These are phyloP conservation scores for Metarhizium robertsii DNA, from an alignment of 2,329 filamentous ascomycete species.

Conservation along the genomic window DNA sequence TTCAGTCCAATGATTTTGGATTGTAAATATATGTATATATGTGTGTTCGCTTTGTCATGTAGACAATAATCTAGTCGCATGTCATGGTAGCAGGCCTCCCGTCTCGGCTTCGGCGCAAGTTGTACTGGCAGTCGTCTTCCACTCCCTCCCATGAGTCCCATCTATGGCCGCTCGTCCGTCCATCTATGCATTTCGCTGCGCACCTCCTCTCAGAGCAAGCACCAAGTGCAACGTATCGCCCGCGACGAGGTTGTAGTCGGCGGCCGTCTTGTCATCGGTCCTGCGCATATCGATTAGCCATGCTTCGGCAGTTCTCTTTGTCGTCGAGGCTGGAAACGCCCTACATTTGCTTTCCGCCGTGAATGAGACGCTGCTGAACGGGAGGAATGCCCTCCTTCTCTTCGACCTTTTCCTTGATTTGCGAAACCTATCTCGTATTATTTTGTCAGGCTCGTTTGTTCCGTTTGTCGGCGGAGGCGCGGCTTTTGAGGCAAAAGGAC, in stretches of 20 bases:
- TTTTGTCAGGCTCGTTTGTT: background rate
- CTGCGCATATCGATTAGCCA: conserved; percentile 34
- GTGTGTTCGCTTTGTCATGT: background rate
- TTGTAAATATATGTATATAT: background rate
- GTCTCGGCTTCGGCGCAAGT: background rate
- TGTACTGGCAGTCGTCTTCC: too few relatives aligned
- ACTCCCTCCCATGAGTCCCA: too few relatives aligned
- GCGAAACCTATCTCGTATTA: conserved; percentile 54
- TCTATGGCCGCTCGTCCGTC: background rate
- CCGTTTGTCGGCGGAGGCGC: background rate
- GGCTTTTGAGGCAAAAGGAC: too few relatives aligned
- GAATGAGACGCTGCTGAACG: conserved; percentile 92
- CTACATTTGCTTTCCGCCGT: conserved; percentile 96
- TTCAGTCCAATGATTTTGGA: background rate
- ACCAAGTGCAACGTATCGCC: conserved; percentile 93
- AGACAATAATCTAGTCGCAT: background rate
- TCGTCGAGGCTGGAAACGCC: conserved; percentile 9
- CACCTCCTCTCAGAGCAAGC: conserved; percentile 75
- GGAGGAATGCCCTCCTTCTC: conserved; percentile 98
- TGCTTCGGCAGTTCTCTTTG: background rate
- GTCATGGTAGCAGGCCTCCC: background rate
- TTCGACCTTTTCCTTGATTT: conserved; percentile 98
- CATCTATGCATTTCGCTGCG: conserved; percentile 5
- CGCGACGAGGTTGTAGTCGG: conserved; percentile 82
- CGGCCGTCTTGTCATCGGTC: conserved; percentile 89